phyloP scores from a whole-genome alignment of 2,329 filamentous ascomycete species.

The Fusarium dimerum region DNA sequence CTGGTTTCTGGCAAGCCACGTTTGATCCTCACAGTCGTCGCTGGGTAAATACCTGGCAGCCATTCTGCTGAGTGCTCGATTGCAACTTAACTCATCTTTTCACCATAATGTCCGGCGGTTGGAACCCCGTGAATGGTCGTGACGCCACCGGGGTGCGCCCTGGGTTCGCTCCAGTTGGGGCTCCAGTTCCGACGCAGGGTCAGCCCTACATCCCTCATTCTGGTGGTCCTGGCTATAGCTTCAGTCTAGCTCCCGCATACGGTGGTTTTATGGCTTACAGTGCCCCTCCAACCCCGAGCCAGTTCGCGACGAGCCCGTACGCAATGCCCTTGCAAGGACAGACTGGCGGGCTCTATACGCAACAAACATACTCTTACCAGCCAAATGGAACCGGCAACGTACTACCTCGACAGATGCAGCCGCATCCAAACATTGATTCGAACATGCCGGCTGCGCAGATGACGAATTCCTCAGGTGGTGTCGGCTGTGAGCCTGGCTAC shows the following conservation, averaged over 20 bases:
- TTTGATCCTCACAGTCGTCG: constrained; percentile 31
- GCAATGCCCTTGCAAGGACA: constrained; percentile 10
- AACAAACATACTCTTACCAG: constrained; percentile 35
- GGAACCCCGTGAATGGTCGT: constrained; percentile 42
- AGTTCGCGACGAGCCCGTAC: constrained; percentile 4
- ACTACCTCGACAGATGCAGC: constrained; percentile 41
- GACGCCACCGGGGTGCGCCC: constrained; percentile 38
- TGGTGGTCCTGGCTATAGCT: constrained; percentile 39
- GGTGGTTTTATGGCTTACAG: constrained; percentile 30
- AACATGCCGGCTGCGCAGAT: constrained; percentile 55
- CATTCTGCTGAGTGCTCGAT: constrained; percentile 20
- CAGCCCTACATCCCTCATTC: constrained; percentile 41
- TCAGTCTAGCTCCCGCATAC: constrained; percentile 24
- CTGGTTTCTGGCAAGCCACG: constrained; percentile 38
- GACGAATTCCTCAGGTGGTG: constrained; percentile 57
- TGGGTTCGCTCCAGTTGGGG: constrained; percentile 35
- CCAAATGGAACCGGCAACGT: constrained; percentile 40
- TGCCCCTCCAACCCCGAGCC: constrained; percentile 9
- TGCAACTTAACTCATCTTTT: neutral
- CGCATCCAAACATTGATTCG: constrained; percentile 44
- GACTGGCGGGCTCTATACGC: constrained; percentile 27
- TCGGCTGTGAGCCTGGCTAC: constrained; percentile 62
- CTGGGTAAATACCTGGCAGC: constrained; percentile 42
- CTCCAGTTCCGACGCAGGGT: constrained; percentile 35
- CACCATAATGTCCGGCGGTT: constrained; percentile 39